Evolutionary conservation across 2,329 filamentous ascomycete genomes (phyloP), one percentile per base, ranked within the genome.

Genomic region (Diplodia seriata): DNA sequence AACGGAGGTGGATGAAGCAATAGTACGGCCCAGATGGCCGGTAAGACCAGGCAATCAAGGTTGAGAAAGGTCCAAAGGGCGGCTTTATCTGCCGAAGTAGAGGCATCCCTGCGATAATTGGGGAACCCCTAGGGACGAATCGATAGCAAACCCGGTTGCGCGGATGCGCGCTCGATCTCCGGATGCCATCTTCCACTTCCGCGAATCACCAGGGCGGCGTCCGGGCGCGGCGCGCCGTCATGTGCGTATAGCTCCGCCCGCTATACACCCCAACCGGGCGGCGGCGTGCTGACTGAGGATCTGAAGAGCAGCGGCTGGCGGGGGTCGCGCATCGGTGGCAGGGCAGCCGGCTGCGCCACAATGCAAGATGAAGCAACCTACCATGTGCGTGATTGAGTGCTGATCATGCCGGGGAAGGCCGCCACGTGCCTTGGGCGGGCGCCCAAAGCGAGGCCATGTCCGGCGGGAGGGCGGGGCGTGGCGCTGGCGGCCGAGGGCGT

Each of bases 321-420:
- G 43, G 59, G 59, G 43, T 2, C n/a, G 18, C 38, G 29, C 38
- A 49, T 49, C 43, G 55, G n/a, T 23, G 59, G 57, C 40, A 36
- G 40, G 23, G 57, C 26, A 23, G 33, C 11, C 7, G 29, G 59
- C 47, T 51, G 59, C 59, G 59, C 59, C 47, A 47, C 59, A 63
- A 63, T 63, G 59, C 59, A 63, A 51, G 59, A 63, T 63, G 59
- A 63, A 63, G 59, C 59, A 63, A 51, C 59, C 59, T 63, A 51
- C 59, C 59, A 38, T 51, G 59, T 50, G 43, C 43, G 59, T 63
- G 59, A 63, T 63, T 63, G 59, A 63, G 43, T 63, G 59, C 59
- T 63, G 59, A 63, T 63, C 59, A 51, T 47, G 59, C 23, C 40
- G 36, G 38, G 55, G 55, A 47, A 59, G 55, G 38, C 55, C 55